phyloP scores from a whole-genome alignment of 768 basidiomycete species.

The Gymnopilus dilepis region DNA sequence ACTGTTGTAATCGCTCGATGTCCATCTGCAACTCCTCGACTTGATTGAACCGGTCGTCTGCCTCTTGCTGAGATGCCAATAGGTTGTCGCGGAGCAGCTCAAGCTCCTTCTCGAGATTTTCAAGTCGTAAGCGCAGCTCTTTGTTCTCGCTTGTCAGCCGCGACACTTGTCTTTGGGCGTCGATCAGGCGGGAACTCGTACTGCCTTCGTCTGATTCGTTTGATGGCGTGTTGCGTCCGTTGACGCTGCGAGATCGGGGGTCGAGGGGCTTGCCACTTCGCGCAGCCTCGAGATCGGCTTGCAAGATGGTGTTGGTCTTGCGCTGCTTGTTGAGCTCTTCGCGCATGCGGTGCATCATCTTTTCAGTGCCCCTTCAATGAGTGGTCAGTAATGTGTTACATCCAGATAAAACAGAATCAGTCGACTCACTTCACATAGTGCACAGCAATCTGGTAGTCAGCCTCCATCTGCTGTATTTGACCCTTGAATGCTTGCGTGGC shows the following conservation, averaged over 20 bases:
- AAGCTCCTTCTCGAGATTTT: constrained; percentile 76
- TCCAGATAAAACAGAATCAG: constrained; percentile 16
- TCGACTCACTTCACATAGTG: constrained; percentile 91
- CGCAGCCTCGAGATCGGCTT: constrained; percentile 78
- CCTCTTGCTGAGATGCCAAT: constrained; percentile 74
- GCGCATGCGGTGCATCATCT: constrained; percentile 96
- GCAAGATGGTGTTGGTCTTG: constrained; percentile 74
- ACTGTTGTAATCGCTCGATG: constrained; percentile 74
- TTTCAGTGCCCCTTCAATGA: constrained; percentile 84
- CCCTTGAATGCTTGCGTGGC: constrained; percentile 79
- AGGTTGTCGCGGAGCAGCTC: constrained; percentile 72
- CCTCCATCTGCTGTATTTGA: constrained; percentile 87
- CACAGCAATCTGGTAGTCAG: constrained; percentile 95
- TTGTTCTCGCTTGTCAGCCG: constrained; percentile 76
- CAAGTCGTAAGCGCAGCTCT: constrained; percentile 75
- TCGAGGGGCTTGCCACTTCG: constrained; percentile 65
- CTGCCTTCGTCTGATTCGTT: constrained; percentile 69
- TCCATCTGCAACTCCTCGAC: constrained; percentile 84
- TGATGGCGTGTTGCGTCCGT: constrained; percentile 80
- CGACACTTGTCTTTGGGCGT: constrained; percentile 78
- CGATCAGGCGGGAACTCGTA: constrained; percentile 73
- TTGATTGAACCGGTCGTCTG: constrained; percentile 76
- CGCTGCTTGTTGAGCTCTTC: constrained; percentile 95
- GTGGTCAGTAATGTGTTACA: constrained; percentile 17
- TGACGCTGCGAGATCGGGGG: constrained; percentile 51